Conservation (phyloP, 2,329 filamentous ascomycete genomes). For the Sporothrix phasma region DNA sequence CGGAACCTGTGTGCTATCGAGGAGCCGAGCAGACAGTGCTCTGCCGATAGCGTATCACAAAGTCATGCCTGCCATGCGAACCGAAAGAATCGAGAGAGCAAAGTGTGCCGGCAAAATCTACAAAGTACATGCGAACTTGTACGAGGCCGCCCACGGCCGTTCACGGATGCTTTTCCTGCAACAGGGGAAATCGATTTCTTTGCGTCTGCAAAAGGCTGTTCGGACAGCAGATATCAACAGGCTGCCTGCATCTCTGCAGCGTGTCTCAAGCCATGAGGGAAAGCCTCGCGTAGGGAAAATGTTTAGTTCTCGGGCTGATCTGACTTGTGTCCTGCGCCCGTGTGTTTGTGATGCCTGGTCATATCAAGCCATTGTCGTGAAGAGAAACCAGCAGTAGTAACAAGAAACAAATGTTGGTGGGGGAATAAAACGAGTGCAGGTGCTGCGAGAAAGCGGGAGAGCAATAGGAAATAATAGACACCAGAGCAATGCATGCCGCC, state of each 20-base stretch:
- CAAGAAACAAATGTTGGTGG: neutral
- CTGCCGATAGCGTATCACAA: neutral
- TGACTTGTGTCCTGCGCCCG: neutral
- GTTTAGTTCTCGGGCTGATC: neutral
- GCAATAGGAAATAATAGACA: neutral
- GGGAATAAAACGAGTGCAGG: neutral
- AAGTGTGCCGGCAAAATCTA: neutral
- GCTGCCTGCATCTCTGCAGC: neutral
- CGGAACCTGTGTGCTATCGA: neutral
- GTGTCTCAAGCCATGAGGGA: neutral
- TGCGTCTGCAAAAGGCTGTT: slow-evolving; percentile 1
- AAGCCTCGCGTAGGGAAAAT: neutral
- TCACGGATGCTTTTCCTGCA: too few relatives aligned
- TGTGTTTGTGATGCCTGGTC: neutral
- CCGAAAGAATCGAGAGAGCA: too few relatives aligned
- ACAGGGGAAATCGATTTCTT: neutral
- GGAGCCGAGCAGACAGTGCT: neutral
- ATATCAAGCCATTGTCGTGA: neutral
- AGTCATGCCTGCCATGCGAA: slow-evolving; percentile 2
- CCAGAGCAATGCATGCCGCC: neutral
- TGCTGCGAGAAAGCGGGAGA: neutral
- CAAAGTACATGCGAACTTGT: neutral
- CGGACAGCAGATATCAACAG: neutral
- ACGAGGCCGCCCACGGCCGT: neutral
- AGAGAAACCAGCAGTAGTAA: neutral